Evolutionary conservation across 306 rosid species (phyloP).

Genomic region (Rosa persica): DNA sequence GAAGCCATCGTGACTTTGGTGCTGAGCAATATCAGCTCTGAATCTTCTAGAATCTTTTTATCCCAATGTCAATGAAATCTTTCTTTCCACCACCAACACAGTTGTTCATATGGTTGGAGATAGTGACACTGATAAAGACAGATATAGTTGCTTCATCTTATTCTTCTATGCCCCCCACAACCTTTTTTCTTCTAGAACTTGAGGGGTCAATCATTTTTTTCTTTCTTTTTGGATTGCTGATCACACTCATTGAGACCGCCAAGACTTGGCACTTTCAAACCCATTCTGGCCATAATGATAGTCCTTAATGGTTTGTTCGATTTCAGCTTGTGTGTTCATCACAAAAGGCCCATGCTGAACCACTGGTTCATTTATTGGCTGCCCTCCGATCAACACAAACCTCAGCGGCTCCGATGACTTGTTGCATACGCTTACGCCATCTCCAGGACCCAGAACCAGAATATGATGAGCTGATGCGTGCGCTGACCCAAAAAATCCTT

Average conservation of each 20-base stretch:
- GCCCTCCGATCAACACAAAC: conserved; percentile 69
- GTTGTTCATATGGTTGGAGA: conserved; percentile 35
- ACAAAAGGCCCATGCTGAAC: conserved; percentile 93
- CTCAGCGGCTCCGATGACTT: conserved; percentile 63
- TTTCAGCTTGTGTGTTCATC: conserved; percentile 88
- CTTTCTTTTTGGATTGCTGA: neutral
- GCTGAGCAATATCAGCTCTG: conserved; percentile 25
- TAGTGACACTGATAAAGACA: conserved; percentile 45
- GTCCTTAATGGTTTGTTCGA: conserved; percentile 73
- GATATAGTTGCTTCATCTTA: conserved; percentile 12
- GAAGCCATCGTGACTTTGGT: conserved; percentile 48
- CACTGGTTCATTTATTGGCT: conserved; percentile 81
- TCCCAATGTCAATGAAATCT: conserved; percentile 26
- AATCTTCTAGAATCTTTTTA: conserved; percentile 63
- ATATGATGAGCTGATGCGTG: conserved; percentile 54
- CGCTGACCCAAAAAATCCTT: conserved; percentile 67
- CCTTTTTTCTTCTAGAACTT: conserved; percentile 3
- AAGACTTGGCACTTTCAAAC: conserved; percentile 71
- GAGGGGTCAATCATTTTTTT: neutral
- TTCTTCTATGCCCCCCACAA: neutral
- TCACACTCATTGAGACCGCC: conserved; percentile 61
- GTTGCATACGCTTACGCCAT: conserved; percentile 78
- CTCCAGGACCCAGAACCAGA: conserved; percentile 68
- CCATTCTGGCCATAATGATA: conserved; percentile 67
- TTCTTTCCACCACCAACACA: conserved; percentile 49